A percentile compares a stretch with the other conserved stretches of the same genome.
These are phyloP conservation scores for Trichoderma harzianum DNA, from an alignment of 2,329 filamentous ascomycete species.

Conservation along the genomic window DNA sequence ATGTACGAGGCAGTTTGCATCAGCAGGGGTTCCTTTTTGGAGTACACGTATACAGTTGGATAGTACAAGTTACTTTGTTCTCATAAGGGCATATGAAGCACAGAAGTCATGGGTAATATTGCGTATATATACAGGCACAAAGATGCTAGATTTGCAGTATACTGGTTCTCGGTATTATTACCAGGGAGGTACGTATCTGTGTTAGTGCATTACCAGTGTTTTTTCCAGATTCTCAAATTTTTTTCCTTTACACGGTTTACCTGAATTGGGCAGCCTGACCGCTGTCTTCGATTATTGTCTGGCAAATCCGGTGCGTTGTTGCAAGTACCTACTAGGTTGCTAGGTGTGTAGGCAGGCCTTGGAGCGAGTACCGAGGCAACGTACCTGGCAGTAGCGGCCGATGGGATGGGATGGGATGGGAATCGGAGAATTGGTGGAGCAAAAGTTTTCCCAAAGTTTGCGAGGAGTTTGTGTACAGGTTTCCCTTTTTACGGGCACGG, in stretches of 20 bases:
- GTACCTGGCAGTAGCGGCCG: neutral
- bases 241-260: neutral
- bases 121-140: no score
- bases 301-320: neutral
- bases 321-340: neutral
- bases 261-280: neutral
- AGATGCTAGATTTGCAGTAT: neutral
- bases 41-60: neutral
- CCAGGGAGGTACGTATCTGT: neutral
- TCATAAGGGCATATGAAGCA: neutral
- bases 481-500: neutral
- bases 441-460: neutral
- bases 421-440: slow-evolving; percentile 6
- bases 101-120: no score
- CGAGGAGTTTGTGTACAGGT: no score
- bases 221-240: no score
- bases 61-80: neutral
- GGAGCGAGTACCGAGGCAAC: neutral
- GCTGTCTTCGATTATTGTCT: neutral
- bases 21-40: neutral
- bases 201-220: neutral
- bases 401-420: neutral
- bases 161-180: neutral
- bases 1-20: neutral
- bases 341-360: no score